Evolutionary conservation across 169 alveolate genomes (phyloP).

Genomic region (Plasmodium knowlesi): DNA sequence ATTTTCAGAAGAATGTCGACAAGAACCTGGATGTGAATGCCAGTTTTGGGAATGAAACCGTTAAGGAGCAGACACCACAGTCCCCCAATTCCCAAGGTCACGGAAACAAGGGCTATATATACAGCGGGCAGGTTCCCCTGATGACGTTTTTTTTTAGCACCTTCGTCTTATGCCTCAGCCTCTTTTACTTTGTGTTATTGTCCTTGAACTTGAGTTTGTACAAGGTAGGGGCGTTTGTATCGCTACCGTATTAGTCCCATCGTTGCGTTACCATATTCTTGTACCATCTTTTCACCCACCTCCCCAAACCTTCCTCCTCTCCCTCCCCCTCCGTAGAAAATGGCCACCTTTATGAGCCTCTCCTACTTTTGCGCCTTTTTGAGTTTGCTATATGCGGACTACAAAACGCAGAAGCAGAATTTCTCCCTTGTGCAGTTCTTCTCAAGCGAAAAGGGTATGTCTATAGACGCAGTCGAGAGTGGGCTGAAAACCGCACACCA

Average conservation of each 20-base stretch:
- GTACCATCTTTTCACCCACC: neutral
- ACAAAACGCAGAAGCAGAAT: slow-evolving; percentile 53
- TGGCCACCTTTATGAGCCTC: slow-evolving; percentile 44
- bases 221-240: slow-evolving; percentile 6
- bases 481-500: neutral
- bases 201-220: slow-evolving; percentile 44
- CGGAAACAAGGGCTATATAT: slow-evolving; percentile 12
- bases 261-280: neutral
- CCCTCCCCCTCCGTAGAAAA: slow-evolving; percentile 19
- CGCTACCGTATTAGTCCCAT: neutral
- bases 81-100: slow-evolving; percentile 10
- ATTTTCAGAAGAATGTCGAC: slow-evolving; percentile 67
- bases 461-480: neutral
- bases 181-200: slow-evolving; percentile 38
- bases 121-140: slow-evolving; percentile 11
- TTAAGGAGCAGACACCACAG: slow-evolving; percentile 35
- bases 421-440: slow-evolving; percentile 50
- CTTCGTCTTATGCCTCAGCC: slow-evolving; percentile 28
- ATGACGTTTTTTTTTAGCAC: slow-evolving; percentile 26
- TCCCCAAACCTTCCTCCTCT: neutral
- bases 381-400: slow-evolving; percentile 30
- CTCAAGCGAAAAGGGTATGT: slow-evolving; percentile 61
- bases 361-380: slow-evolving; percentile 41
- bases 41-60: slow-evolving; percentile 1
- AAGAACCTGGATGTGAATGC: slow-evolving; percentile 38